Conservation (phyloP, 108 stramenopile genomes). For the Nannochloropsis oceanica region DNA sequence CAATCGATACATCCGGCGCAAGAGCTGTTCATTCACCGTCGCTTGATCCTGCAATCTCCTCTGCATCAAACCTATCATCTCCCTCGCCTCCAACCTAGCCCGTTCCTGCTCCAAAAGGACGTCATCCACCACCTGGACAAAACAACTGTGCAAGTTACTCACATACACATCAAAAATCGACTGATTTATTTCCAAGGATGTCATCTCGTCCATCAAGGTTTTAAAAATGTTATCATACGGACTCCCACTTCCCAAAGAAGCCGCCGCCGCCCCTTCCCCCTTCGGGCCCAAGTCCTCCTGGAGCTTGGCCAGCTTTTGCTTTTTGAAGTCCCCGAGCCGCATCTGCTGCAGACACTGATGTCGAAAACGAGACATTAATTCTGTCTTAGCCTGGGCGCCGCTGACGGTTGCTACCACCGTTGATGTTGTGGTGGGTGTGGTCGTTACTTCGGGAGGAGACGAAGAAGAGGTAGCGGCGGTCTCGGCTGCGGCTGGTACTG, state of each 20-base stretch:
- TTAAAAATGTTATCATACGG: background rate
- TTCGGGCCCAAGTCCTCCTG: background rate
- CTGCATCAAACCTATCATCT: background rate
- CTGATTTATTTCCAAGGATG: background rate
- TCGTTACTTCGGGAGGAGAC: too few relatives aligned
- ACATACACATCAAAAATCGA: background rate
- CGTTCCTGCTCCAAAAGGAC: background rate
- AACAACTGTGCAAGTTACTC: background rate
- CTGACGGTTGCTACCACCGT: background rate
- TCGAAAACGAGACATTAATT: background rate
- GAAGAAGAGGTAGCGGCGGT: too few relatives aligned
- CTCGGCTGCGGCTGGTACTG: too few relatives aligned
- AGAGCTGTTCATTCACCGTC: background rate
- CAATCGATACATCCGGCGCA: background rate
- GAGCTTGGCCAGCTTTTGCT: background rate
- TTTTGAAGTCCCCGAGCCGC: background rate
- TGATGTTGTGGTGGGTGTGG: background rate
- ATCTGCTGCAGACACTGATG: background rate
- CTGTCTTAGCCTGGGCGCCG: background rate
- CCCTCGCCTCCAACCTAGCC: background rate
- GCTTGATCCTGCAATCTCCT: background rate
- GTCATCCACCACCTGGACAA: background rate
- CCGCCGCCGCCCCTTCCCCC: background rate
- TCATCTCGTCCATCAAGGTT: background rate
- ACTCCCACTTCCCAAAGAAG: background rate